Percentiles rank a stretch among this genome's conserved stretches.
These are phyloP conservation scores for Aethionema arabicum DNA, from an alignment of 345 rosid genomes.

Conservation along the genomic window DNA sequence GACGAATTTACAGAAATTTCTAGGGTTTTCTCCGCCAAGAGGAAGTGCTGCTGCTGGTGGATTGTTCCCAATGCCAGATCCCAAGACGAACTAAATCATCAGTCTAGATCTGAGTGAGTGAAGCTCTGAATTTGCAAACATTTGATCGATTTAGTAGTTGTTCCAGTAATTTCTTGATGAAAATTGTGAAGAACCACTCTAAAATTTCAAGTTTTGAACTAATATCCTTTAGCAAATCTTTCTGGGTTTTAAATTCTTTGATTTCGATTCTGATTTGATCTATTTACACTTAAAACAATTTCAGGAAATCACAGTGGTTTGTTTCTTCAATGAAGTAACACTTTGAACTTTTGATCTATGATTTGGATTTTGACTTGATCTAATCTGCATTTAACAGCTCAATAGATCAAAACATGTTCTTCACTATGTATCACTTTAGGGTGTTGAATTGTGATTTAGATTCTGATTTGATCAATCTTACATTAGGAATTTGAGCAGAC, in stretches of 20 bases:
- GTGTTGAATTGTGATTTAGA: background rate
- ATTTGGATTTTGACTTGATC: too few species aligned
- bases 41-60: constrained; percentile 67
- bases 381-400: too few species aligned
- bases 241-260: too few species aligned
- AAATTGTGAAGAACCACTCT: background rate
- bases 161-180: background rate
- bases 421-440: background rate
- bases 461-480: background rate
- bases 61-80: constrained; percentile 94
- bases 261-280: too few species aligned
- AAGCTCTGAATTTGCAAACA: too few species aligned
- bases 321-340: background rate
- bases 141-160: constrained; percentile 10
- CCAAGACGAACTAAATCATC: constrained; percentile 62
- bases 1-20: constrained; percentile 81
- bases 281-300: too few species aligned
- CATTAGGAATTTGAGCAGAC: background rate
- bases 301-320: background rate
- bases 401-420: too few species aligned
- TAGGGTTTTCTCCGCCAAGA: constrained; percentile 80
- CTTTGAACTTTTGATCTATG: background rate
- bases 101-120: background rate
- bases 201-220: background rate
- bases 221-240: too few species aligned